phyloP scores from a whole-genome alignment of 2,329 filamentous ascomycete species.

The Chaetomium sp. region DNA sequence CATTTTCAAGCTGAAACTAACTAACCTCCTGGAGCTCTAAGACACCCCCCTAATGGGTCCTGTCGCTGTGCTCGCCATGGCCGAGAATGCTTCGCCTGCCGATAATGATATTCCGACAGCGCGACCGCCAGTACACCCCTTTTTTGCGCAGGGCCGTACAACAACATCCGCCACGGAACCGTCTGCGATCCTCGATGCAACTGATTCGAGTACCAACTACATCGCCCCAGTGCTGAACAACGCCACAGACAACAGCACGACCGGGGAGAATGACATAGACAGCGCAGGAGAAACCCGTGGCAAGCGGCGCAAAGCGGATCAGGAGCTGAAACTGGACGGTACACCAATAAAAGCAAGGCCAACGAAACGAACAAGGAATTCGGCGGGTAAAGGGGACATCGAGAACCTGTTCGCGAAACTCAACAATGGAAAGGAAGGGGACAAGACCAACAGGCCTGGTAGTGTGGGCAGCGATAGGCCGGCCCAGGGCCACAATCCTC shows the following conservation, averaged over 20 bases:
- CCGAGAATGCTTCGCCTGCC: conserved; percentile 16
- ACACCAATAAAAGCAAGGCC: conserved; percentile 18
- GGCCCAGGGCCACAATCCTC: not conserved
- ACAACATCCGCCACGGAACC: not conserved
- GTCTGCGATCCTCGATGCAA: not conserved
- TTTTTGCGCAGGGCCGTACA: conserved; percentile 37
- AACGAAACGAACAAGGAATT: conserved; percentile 24
- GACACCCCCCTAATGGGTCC: conserved; percentile 35
- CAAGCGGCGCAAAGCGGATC: conserved; percentile 25
- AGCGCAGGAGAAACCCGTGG: conserved; percentile 8
- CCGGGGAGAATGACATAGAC: conserved; percentile 8
- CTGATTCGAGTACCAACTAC: not conserved
- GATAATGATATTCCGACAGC: not conserved
- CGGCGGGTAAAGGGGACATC: conserved; percentile 17
- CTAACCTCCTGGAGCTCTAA: conserved; percentile 7
- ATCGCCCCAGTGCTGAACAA: not conserved
- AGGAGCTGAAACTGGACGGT: conserved; percentile 14
- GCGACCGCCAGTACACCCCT: conserved; percentile 47
- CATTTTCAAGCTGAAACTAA: not conserved
- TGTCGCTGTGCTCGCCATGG: conserved; percentile 39
- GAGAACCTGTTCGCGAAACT: conserved; percentile 23
- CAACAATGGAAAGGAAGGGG: conserved; percentile 5
- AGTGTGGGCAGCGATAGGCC: not conserved
- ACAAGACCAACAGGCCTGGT: conserved; percentile 4
- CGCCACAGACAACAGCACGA: not conserved